These are phyloP conservation scores for Ostreobium quekettii DNA, from an alignment of 139 green algal species.

Conservation along the genomic window DNA sequence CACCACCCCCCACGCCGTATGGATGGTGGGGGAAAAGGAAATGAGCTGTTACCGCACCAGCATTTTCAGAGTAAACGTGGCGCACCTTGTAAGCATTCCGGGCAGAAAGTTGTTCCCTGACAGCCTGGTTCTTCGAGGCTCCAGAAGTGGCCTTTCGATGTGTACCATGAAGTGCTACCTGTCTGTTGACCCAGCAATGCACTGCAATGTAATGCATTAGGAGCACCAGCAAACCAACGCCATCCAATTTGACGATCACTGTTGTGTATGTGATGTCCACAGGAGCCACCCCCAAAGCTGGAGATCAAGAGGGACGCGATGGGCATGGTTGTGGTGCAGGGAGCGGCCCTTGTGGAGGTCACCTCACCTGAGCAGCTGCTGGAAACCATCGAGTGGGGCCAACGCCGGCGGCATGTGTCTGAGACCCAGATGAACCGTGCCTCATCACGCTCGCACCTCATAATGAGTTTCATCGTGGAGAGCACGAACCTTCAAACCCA, in stretches of 20 bases:
- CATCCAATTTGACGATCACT: not conserved
- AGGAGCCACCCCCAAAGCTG: conserved; percentile 57
- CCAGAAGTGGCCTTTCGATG: too few relatives aligned
- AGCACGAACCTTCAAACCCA: conserved; percentile 94
- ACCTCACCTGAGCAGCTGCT: conserved; percentile 49
- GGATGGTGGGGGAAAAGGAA: too few relatives aligned
- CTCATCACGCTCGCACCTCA: conserved; percentile 83
- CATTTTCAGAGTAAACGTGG: too few relatives aligned
- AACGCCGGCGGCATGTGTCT: conserved; percentile 43
- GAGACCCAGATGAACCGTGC: conserved; percentile 82
- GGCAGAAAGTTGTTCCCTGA: too few relatives aligned
- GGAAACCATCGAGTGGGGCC: conserved; percentile 48
- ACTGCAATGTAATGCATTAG: too few relatives aligned
- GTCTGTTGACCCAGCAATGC: too few relatives aligned
- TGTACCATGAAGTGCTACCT: too few relatives aligned
- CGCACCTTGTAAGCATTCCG: too few relatives aligned
- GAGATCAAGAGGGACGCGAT: conserved; percentile 98
- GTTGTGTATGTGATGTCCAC: not conserved
- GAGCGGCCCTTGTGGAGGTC: conserved; percentile 60
- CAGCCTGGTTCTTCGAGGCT: too few relatives aligned
- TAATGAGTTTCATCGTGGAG: conserved; percentile 89
- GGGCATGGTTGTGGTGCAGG: conserved; percentile 85
- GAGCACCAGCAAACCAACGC: too few relatives aligned
- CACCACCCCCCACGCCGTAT: too few relatives aligned
- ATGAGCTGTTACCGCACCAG: too few relatives aligned